Base-by-base conservation (phyloP, 352 stramenopile species). In the Pythium aphanidermatum region DNA sequence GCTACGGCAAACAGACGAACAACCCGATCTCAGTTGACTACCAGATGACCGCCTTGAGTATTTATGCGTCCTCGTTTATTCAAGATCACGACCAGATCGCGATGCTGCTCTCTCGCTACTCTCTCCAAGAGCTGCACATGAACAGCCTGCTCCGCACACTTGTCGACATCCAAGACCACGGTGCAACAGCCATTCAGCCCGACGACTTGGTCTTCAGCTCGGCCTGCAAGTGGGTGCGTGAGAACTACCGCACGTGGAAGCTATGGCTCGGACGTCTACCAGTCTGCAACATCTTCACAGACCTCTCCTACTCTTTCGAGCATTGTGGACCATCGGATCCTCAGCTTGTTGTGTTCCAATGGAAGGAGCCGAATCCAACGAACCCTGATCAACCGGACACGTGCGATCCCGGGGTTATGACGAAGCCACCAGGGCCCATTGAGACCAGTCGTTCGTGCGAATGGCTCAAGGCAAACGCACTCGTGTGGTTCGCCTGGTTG, bases 11-110 rank as follows among this genome's bases (percentile, higher is more conserved):
- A 2, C 6, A 25, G 1, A 76, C 64, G 1, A 57, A 30, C 3
- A 83, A 80, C 35, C 65, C 54, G 0, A 48, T 80, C 2, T 41
- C 45, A 0, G 60, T 74, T 13, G 71, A 83, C 46, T 79, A 63
- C 27, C 55, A 57, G 0, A 36, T 30, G 1, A 50, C 40, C 0
- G 40, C 24, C 10, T 46, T 84, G 5, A 55, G 32, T 20, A 69
- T 70, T 23, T 78, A 68, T 40, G 52, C 46, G 0, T 20, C 55
- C 14, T 31, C 25, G n/a, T 5, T 60, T 0, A n/a, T 77, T 39
- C 30, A 45, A 47, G 19, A 60, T 5, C 23, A 60, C 2, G 13
- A 42, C 2, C 52, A 51, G 5, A 32, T 64, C 5, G 38, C 21
- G n/a, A 43, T 34, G 11, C 37, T 77, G 6, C 1, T 77, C 0